Evolutionary conservation across 108 stramenopile genomes (phyloP).

Genomic region (Tribonema minus): DNA sequence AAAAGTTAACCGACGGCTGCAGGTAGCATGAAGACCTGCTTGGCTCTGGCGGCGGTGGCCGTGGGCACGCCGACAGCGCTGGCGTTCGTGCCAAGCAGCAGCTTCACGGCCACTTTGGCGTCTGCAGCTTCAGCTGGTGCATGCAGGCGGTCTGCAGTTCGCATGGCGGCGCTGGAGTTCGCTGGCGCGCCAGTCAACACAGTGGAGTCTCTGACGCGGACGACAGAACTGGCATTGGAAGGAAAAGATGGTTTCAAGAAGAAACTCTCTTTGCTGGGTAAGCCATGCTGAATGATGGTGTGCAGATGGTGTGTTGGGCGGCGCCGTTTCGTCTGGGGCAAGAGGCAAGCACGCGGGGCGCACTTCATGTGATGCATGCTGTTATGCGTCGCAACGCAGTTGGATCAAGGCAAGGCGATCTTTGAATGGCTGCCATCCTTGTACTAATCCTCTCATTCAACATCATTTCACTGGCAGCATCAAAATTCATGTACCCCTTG

Average conservation of each 20-base stretch:
- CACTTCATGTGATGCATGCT: not conserved
- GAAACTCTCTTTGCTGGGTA: not conserved
- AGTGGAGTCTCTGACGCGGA: constrained; percentile 13
- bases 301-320: too few relatives aligned
- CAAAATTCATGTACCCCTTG: not conserved
- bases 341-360: not conserved
- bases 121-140: too few relatives aligned
- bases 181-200: constrained; percentile 30
- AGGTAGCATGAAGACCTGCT: too few relatives aligned
- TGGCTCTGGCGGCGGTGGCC: too few relatives aligned
- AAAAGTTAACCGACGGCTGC: too few relatives aligned
- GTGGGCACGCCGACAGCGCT: too few relatives aligned
- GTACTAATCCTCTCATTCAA: not conserved
- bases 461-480: not conserved
- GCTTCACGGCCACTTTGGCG: too few relatives aligned
- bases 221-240: constrained; percentile 7
- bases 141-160: too few relatives aligned
- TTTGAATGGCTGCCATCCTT: too few relatives aligned
- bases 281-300: not conserved
- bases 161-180: constrained; percentile 16
- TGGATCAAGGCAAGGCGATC: too few relatives aligned
- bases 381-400: not conserved
- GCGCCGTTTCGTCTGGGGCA: not conserved
- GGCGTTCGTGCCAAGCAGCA: too few relatives aligned
- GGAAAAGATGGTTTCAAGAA: constrained; percentile 6